Percentiles rank a stretch among this genome's conserved stretches.
Conservation (phyloP, 2,329 filamentous ascomycete genomes). For the Curvularia spicifera region DNA sequence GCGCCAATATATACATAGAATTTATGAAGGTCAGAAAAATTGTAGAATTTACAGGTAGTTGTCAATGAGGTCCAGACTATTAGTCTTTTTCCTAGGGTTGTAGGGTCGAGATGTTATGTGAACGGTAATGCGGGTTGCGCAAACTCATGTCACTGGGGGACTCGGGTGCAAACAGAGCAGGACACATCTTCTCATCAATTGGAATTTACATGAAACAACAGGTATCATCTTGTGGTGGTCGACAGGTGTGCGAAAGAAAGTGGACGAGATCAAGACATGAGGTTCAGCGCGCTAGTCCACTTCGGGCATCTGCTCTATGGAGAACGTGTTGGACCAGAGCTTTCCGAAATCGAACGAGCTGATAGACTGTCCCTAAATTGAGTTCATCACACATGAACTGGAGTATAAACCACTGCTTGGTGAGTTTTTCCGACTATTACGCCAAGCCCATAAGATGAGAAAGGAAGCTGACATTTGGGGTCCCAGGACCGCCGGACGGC, state of each 20-base stretch:
- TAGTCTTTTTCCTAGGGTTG: background rate
- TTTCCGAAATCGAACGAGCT: background rate
- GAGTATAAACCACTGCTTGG: slow-evolving; percentile 2
- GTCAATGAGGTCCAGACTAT: background rate
- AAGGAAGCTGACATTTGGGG: background rate
- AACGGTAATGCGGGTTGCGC: background rate
- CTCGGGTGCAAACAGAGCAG: background rate
- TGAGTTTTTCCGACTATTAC: background rate
- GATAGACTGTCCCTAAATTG: background rate
- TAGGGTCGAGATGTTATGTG: background rate
- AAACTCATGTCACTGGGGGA: background rate
- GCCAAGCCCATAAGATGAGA: no score
- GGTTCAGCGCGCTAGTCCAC: background rate
- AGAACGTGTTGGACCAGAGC: background rate
- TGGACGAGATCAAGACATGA: background rate
- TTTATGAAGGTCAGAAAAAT: background rate
- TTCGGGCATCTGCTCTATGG: background rate
- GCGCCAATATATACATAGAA: background rate
- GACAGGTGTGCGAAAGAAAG: background rate
- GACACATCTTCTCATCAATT: background rate
- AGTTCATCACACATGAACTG: background rate
- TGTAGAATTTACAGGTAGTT: no score
- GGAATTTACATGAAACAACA: background rate
- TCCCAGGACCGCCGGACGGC: slow-evolving; percentile 18
- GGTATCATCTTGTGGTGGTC: background rate